These are phyloP conservation scores for Angomonas desouzai DNA, from an alignment of 208 protist genomes.

Conservation along the genomic window DNA sequence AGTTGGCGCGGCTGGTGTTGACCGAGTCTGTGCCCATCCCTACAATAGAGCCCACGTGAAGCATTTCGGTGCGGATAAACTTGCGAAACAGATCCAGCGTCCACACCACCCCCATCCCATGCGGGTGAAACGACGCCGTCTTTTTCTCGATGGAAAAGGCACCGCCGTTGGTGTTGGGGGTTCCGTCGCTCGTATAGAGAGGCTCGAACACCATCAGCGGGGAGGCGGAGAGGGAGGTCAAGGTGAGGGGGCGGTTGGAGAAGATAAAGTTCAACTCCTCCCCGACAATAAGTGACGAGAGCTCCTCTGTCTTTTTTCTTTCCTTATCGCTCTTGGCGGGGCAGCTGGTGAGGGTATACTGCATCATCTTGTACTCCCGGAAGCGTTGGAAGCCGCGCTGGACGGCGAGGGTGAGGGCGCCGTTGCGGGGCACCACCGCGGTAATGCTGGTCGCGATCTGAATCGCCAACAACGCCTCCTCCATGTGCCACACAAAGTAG, in stretches of 20 bases:
- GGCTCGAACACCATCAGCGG: slow-evolving; percentile 8
- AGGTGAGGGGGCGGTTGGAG: not conserved
- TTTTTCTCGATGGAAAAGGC: not conserved
- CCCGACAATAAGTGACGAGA: not conserved
- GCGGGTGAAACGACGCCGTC: not conserved
- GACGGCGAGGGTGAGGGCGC: not conserved
- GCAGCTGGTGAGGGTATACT: not conserved
- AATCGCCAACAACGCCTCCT: not conserved
- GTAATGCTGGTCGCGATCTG: not conserved
- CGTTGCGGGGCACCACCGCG: not conserved
- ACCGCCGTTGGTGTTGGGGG: not conserved
- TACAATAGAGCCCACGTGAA: not conserved
- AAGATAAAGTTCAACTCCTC: slow-evolving; percentile 10
- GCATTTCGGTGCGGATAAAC: slow-evolving; percentile 1
- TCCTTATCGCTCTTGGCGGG: slow-evolving; percentile 4
- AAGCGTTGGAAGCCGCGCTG: slow-evolving; percentile 6
- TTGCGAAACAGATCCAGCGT: not conserved
- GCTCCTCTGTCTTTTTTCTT: slow-evolving; percentile 3
- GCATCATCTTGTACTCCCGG: not conserved
- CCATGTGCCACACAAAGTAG: slow-evolving; percentile 6
- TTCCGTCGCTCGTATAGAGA: not conserved
- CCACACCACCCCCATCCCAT: not conserved
- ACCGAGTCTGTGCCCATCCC: not conserved
- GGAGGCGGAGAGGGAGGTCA: not conserved
- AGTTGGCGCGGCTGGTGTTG: not conserved